phyloP scores from a whole-genome alignment of 352 stramenopile species.

The Pythium vanterpoolii region DNA sequence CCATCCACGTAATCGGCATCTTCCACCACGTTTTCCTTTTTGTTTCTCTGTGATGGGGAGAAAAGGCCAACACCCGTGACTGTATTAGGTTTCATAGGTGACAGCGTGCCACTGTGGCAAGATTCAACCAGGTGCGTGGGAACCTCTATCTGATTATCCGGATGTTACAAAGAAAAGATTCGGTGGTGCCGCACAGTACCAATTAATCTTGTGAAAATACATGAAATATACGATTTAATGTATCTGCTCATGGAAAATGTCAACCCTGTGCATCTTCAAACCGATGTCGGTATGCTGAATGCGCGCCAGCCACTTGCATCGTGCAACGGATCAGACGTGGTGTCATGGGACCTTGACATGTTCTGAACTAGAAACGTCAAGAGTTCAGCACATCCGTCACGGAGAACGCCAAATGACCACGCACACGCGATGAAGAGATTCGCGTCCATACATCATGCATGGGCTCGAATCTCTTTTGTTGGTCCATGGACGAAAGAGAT shows the following conservation, averaged over 20 bases:
- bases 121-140: not conserved
- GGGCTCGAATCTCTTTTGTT: not conserved
- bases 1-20: not conserved
- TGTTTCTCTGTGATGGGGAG: not conserved
- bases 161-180: not conserved
- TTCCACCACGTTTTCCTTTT: not conserved
- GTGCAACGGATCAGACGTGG: not conserved
- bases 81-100: not conserved
- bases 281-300: slow-evolving; percentile 5
- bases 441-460: too few species aligned
- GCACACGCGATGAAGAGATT: not conserved
- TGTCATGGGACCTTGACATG: not conserved
- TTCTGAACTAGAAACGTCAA: not conserved
- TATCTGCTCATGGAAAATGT: not conserved
- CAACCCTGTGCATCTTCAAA: not conserved
- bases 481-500: too few species aligned
- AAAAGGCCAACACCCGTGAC: not conserved
- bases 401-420: not conserved
- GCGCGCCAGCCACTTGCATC: not conserved
- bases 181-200: not conserved
- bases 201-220: not conserved
- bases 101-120: not conserved
- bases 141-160: slow-evolving; percentile 10
- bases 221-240: not conserved
- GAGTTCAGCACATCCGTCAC: not conserved